Base-by-base conservation (phyloP, 192 early-diverging fungal genomes). In the Gigaspora rosea region DNA sequence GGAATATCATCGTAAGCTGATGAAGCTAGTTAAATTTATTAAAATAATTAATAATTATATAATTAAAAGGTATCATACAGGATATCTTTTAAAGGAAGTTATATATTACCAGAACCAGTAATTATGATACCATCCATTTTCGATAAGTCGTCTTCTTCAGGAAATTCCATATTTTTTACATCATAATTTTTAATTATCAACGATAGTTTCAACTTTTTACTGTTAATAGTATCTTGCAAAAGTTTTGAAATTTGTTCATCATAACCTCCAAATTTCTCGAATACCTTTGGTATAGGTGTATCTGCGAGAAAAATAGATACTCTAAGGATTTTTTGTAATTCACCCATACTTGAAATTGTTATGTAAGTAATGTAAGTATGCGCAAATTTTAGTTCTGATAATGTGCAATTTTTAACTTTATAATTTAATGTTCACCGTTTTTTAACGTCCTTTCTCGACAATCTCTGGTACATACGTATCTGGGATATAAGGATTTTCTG, bases 1-100 rank as follows among this genome's bases (percentile, higher is more conserved):
- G 83, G 82, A 11, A 84, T 32, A 61, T 92, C 81, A 33, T 91
- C 89, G 64, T 92, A 92, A 11, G 89, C 91, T 50, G 87, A 85
- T 62, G 78, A 83, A 32, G 87, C 85, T 84, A 46, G 13, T 47
- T 41, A 62, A 56, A 64, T 58, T 73, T 12, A 71, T 12, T 33
- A 59, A 50, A 6, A 48, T 2, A 61, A 62, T 47, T 62, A 32
- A 27, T 49, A n/a, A n/a, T 73, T 47, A 47, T 47, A 47, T 52
- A 52, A 48, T 51, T 9, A 0, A 18, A 18, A 12, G 47, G 11
- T 2, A n/a, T n/a, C n/a, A n/a, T n/a, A 18, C 18, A n/a, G 59
- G 20, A 63, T 15, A 49, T 13, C 50, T 70, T 48, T 52, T 1
- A 57, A 57, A 56, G 8, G 4, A 18, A 33, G 4, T 15, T 3